Evolutionary conservation across 1,139 yeast species (phyloP).

Genomic region (Trichomonascaceae sp.): DNA sequence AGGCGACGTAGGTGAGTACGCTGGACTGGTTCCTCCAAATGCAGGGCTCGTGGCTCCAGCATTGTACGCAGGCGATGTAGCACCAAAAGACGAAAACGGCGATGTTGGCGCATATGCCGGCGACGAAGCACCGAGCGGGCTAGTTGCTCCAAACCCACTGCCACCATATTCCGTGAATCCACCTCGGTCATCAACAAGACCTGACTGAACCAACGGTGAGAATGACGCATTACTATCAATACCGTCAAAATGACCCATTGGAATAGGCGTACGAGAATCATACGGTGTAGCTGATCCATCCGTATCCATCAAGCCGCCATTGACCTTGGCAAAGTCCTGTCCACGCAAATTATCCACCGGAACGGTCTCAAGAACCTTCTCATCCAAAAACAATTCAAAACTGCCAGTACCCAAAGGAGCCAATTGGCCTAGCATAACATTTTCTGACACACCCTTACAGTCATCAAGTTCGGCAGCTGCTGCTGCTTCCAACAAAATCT

Average conservation of each 20-base stretch:
- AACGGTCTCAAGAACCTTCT: conserved; percentile 67
- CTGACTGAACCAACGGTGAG: conserved; percentile 90
- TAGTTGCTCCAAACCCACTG: conserved; percentile 32
- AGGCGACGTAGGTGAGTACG: conserved; percentile 69
- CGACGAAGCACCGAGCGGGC: conserved; percentile 56
- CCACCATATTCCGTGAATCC: conserved; percentile 93
- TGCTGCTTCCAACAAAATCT: conserved; percentile 94
- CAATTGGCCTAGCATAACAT: conserved; percentile 95
- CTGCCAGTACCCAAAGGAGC: conserved; percentile 99
- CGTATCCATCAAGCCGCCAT: conserved; percentile 35
- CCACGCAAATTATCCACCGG: conserved; percentile 41
- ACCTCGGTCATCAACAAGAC: conserved; percentile 74
- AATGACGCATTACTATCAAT: conserved; percentile 64
- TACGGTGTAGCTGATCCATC: conserved; percentile 97
- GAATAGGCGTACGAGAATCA: conserved; percentile 68
- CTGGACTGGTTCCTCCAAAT: conserved; percentile 68
- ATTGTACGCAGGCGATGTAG: conserved; percentile 61
- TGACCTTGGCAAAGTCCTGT: conserved; percentile 24
- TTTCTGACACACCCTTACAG: conserved; percentile 97
- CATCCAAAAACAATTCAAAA: conserved; percentile 93
- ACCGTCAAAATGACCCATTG: conserved; percentile 67
- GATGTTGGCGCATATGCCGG: conserved; percentile 64
- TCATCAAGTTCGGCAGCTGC: conserved; percentile 97
- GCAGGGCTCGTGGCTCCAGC: conserved; percentile 60
- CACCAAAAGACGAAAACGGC: conserved; percentile 52